Evolutionary conservation across 306 rosid genomes (phyloP).

Genomic region (Acacia crassicarpa): DNA sequence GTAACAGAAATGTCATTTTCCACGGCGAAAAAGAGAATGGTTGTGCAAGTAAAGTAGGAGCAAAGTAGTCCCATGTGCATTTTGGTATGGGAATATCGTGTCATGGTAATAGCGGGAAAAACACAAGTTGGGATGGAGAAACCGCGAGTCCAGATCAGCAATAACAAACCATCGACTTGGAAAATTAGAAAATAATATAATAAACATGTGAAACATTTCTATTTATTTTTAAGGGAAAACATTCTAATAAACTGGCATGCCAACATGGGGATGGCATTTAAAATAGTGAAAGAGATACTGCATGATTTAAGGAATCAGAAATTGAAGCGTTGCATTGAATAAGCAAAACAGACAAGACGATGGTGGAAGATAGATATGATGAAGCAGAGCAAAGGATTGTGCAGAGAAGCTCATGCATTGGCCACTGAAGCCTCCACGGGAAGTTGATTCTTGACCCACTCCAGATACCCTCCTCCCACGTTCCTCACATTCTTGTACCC

Average conservation of each 20-base stretch:
- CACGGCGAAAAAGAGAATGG: not conserved
- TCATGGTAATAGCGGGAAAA: not conserved
- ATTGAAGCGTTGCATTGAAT: too few relatives aligned
- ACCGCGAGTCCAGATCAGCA: not conserved
- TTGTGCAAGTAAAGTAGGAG: too few relatives aligned
- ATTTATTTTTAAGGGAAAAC: not conserved
- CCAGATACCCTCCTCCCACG: slow-evolving; percentile 80
- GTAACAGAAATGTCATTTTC: not conserved
- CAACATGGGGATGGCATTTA: not conserved
- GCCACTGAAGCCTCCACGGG: slow-evolving; percentile 34
- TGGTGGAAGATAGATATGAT: not conserved
- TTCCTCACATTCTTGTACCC: slow-evolving; percentile 68
- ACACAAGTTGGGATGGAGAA: not conserved
- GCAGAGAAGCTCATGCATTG: not conserved
- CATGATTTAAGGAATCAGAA: not conserved
- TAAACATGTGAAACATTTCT: too few relatives aligned
- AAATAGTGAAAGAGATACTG: not conserved
- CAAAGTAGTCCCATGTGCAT: not conserved
- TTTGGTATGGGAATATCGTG: not conserved
- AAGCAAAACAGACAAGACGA: not conserved
- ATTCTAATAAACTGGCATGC: not conserved
- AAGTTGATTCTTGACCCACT: slow-evolving; percentile 62
- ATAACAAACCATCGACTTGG: not conserved
- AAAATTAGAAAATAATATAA: too few relatives aligned
- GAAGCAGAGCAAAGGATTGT: not conserved